Base-by-base conservation (phyloP, 352 stramenopile genomes). In the Peronospora tabacina region DNA sequence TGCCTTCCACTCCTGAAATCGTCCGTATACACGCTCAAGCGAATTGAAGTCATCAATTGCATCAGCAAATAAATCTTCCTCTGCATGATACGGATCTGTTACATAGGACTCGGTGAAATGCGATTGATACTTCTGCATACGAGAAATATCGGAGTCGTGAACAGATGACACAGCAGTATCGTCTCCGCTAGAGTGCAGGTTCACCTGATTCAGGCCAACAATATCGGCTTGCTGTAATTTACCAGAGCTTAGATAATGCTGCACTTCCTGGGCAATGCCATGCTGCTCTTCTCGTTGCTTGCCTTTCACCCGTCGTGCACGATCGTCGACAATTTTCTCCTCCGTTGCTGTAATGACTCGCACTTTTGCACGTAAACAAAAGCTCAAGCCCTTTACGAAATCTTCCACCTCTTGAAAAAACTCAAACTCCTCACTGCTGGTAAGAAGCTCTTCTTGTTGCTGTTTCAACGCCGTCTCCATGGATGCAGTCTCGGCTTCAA, bases 401-500 rank as follows among this genome's bases (percentile, higher is more conserved):
- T 87, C 72, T 55, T 88, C 77, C 4, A 90, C 50, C 13, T 79
- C 68, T 37, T 87, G 76, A 32, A 88, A 88, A 44, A 83, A 88
- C 39, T 90, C 79, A 51, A 81, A 87, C 61, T 86, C 60, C 55
- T 87, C 71, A 15, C 75, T 86, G 38, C 63, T 73, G 2, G 59
- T 53, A 3, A 78, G 44, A 5, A 83, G 63, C 19, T 86, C 70
- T 48, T 83, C 55, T 6, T 52, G 43, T 39, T 90, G 72, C 22
- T 75, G 29, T 19, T 60, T 42, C 3, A 79, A 20, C 19, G 61
- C 71, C 12, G 70, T 56, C 20, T 85, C 52, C 4, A 83, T 59
- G 8, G 81, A 49, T 26, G 58, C 44, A 2, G 52, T 51, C 30
- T 90, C 79, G 5, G 71, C 64, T 33, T 82, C 68, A 2, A 87